Evolutionary conservation across 2,329 filamentous ascomycete genomes (phyloP), one percentile per base, ranked within the genome.

Genomic region (Clarireedia homoeocarpa): DNA sequence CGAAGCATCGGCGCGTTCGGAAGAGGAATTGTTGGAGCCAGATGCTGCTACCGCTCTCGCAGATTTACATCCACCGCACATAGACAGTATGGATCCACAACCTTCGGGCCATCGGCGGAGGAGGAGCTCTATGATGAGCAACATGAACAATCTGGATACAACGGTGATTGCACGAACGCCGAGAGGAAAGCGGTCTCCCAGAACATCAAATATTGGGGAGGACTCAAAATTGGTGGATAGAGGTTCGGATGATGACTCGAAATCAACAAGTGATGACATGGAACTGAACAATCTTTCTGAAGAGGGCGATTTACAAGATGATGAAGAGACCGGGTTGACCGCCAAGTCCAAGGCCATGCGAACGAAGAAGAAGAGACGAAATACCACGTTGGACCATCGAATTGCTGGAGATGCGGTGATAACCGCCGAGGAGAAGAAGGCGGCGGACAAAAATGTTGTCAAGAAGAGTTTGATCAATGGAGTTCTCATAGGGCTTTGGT

Each of bases 311-410:
- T 70, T 88, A 27, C 83, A 88, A 59, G 88, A 92, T 64, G 91
- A 96, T 68, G 91, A 95, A 73, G 91, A 96, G 77, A 89, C 88
- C 2, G 91, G 91, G 1, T 75, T 96, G 63, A 95, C 89, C 39
- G 79, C 80, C 59, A 81, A 83, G 66, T 88, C 92, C 65, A 82
- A 83, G 69, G 79, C 81, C 62, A 82, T 85, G 68, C 84, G 85
- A 65, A 81, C 83, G 67, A 79, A 78, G 65, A 82, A 82, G 72
- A 83, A 83, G 72, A 78, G 79, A 71, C 79, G 83, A 67, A 86
- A 88, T 66, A 85, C 83, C 12, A 74, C 80, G 61, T 71, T 91
- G 56, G 86, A 90, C 69, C 84, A 88, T 68, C 79, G 87, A 60
- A 80, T 91, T 60, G 82, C 77, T 23, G 77, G 76, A 39, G 79